Percentiles rank a stretch among this genome's conserved stretches.
phyloP scores from a whole-genome alignment of 2,329 filamentous ascomycete genomes.

The Neofusicoccum cordaticola region DNA sequence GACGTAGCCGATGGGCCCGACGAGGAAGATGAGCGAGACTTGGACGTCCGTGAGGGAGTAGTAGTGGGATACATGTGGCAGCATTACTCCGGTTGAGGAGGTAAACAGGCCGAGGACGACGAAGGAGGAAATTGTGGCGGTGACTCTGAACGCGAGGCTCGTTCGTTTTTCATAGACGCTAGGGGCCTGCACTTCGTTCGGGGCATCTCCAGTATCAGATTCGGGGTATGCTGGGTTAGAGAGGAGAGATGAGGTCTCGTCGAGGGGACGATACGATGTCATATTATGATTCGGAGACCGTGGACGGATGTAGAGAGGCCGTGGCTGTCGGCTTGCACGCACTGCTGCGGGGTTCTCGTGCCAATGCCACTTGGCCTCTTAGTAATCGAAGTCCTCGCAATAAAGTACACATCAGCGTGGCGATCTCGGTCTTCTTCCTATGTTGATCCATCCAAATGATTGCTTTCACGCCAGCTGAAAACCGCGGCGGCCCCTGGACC shows the following conservation, averaged over 20 bases:
- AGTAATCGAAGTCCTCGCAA: no score
- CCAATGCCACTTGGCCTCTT: no score
- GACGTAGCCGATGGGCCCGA: conserved; percentile 45
- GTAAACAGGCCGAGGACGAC: conserved; percentile 50
- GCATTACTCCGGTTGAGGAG: conserved; percentile 32
- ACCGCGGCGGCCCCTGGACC: no score
- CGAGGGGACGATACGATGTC: not conserved
- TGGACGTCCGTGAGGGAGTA: conserved; percentile 44
- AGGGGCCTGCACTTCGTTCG: not conserved
- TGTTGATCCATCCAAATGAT: no score
- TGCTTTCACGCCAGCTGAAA: no score
- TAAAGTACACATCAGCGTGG: no score
- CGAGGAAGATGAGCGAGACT: conserved; percentile 47
- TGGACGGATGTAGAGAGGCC: not conserved
- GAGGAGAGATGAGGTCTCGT: not conserved
- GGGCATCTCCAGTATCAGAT: not conserved
- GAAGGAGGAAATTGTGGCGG: conserved; percentile 58
- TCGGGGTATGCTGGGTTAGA: not conserved
- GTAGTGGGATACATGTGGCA: conserved; percentile 37
- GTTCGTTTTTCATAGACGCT: not conserved
- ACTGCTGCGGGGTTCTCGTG: no score
- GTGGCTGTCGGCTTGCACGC: no score
- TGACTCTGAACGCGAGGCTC: conserved; percentile 36
- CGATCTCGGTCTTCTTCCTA: no score
- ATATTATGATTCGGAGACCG: not conserved